A percentile compares a stretch with the other conserved stretches of the same genome.
Conservation (phyloP, 108 stramenopile genomes). For the Poteriospumella lacustris region DNA sequence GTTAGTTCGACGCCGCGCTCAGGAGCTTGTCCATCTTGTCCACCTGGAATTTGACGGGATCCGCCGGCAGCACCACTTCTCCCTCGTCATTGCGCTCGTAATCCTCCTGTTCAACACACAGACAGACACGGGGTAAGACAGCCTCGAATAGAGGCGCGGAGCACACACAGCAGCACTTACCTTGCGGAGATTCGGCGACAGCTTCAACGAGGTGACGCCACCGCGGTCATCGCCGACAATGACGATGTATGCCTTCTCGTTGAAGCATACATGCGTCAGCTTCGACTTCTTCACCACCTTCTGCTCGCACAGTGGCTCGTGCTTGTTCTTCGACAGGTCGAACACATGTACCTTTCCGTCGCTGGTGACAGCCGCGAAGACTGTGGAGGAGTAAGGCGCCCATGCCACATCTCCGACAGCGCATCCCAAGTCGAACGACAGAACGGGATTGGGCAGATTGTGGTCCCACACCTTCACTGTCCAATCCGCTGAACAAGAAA, state of each 20-base stretch:
- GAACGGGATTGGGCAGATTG: constrained; percentile 60
- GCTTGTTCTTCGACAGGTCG: constrained; percentile 79
- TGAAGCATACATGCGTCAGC: constrained; percentile 69
- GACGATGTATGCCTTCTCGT: constrained; percentile 60
- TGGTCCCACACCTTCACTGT: constrained; percentile 82
- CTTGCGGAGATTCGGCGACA: constrained; percentile 75
- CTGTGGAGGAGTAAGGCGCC: constrained; percentile 77
- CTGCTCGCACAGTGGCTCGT: constrained; percentile 79
- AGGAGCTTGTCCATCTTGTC: constrained; percentile 49
- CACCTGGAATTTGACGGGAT: constrained; percentile 16
- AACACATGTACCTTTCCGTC: constrained; percentile 81
- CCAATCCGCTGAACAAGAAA: constrained; percentile 75
- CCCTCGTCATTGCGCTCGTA: constrained; percentile 46
- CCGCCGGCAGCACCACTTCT: constrained; percentile 35
- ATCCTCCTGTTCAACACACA: not conserved
- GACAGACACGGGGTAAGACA: too few relatives aligned
- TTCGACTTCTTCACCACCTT: constrained; percentile 73
- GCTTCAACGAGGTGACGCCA: constrained; percentile 70
- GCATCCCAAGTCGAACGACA: constrained; percentile 75
- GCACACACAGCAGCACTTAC: not conserved
- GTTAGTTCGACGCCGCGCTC: not conserved
- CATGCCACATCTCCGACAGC: constrained; percentile 81
- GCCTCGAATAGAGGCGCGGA: too few relatives aligned
- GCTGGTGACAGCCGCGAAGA: constrained; percentile 79
- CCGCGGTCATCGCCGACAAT: constrained; percentile 79